These are phyloP conservation scores for Aurifilum marmelostoma DNA, from an alignment of 2,329 filamentous ascomycete genomes.

Conservation along the genomic window DNA sequence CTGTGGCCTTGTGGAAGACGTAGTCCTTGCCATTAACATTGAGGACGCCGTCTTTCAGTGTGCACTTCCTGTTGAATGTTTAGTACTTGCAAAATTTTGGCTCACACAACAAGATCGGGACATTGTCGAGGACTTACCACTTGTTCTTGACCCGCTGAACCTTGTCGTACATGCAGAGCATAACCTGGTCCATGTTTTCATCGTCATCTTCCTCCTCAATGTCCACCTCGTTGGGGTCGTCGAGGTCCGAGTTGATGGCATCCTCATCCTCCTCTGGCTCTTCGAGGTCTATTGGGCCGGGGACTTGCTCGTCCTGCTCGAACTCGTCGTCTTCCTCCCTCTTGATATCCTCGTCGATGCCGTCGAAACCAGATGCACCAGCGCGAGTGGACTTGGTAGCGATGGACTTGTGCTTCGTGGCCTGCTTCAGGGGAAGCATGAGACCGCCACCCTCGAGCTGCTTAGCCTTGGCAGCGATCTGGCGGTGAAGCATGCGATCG, in stretches of 20 bases:
- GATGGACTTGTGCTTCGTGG: conserved; percentile 44
- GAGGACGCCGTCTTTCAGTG: conserved; percentile 92
- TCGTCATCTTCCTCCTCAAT: conserved; percentile 88
- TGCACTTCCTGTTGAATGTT: conserved; percentile 77
- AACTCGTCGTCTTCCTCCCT: conserved; percentile 62
- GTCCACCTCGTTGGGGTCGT: conserved; percentile 86
- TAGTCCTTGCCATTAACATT: conserved; percentile 95
- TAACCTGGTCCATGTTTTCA: conserved; percentile 82
- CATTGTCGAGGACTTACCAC: conserved; percentile 58
- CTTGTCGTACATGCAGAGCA: conserved; percentile 99
- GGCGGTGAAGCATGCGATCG: conserved; percentile 69
- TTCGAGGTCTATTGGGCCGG: conserved; percentile 43
- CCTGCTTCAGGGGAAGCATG: conserved; percentile 71
- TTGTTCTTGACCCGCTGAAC: conserved; percentile 99
- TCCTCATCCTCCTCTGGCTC: conserved; percentile 78
- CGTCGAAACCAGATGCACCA: conserved; percentile 61
- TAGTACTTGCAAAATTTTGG: background rate
- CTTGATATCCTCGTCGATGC: conserved; percentile 63
- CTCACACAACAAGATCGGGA: background rate
- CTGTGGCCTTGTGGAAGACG: conserved; percentile 95
- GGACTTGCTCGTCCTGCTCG: background rate
- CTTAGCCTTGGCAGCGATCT: conserved; percentile 67
- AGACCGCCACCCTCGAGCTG: conserved; percentile 75
- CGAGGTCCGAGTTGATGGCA: conserved; percentile 97
- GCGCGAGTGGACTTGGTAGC: conserved; percentile 33